Evolutionary conservation across 2,329 filamentous ascomycete genomes (phyloP).

Genomic region (Sphaerulina musiva): DNA sequence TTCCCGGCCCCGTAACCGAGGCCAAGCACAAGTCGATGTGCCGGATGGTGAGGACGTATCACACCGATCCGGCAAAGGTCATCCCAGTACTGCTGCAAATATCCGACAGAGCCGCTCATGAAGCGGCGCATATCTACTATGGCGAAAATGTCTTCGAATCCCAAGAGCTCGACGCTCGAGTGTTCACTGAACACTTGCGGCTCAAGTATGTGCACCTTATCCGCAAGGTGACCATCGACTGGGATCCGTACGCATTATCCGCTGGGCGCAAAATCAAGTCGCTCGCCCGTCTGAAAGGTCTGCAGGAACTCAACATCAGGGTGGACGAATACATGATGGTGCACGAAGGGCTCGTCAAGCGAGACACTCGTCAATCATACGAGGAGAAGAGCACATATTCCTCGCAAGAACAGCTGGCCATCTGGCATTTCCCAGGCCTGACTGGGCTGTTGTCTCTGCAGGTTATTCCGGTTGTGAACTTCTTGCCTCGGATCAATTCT

Average conservation of each 20-base stretch:
- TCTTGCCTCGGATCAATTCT: slow-evolving; percentile 14
- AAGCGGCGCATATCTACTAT: slow-evolving; percentile 23
- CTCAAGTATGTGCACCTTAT: slow-evolving; percentile 1
- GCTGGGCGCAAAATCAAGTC: not conserved
- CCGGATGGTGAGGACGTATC: no score
- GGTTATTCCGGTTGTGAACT: slow-evolving; percentile 19
- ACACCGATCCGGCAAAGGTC: not conserved
- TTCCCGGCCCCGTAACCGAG: slow-evolving; percentile 8
- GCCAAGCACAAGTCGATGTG: not conserved
- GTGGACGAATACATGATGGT: slow-evolving; percentile 25
- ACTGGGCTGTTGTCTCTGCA: slow-evolving; percentile 16
- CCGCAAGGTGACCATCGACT: not conserved
- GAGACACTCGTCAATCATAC: not conserved
- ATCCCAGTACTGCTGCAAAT: slow-evolving; percentile 11
- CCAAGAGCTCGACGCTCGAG: not conserved
- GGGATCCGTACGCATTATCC: not conserved
- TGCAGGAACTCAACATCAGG: slow-evolving; percentile 25
- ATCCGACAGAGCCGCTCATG: slow-evolving; percentile 15
- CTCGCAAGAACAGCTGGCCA: slow-evolving; percentile 17
- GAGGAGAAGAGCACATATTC: not conserved
- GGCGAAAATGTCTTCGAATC: slow-evolving; percentile 18
- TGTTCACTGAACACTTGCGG: not conserved
- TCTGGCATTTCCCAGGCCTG: slow-evolving; percentile 21
- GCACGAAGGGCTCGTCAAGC: not conserved
- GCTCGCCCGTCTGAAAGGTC: slow-evolving; percentile 12